Evolutionary conservation across 169 alveolate species (phyloP).

Genomic region (Amoebophrya sp.): DNA sequence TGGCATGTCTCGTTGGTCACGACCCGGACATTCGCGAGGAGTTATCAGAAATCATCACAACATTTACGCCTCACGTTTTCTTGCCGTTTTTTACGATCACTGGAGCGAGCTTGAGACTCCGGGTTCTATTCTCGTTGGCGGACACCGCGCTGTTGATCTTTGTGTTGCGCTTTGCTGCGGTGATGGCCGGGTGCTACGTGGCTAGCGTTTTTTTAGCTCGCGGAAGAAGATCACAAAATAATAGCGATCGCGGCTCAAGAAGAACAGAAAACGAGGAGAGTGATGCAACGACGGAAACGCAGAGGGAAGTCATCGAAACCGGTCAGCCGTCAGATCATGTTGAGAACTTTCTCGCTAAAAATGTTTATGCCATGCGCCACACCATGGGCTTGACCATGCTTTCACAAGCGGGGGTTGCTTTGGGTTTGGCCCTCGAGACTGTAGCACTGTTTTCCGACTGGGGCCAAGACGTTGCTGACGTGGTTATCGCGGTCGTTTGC

Average conservation of each 20-base stretch:
- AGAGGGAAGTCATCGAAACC: neutral
- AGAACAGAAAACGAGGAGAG: neutral
- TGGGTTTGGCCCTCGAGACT: neutral
- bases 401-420: neutral
- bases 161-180: neutral
- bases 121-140: neutral
- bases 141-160: neutral
- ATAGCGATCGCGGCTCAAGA: neutral
- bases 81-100: neutral
- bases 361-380: neutral
- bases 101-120: neutral
- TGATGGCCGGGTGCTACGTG: neutral
- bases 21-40: conserved; percentile 13
- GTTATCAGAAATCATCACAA: neutral
- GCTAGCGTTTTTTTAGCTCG: too few species aligned
- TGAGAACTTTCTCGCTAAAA: too few species aligned
- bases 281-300: neutral
- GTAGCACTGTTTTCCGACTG: neutral
- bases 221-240: too few species aligned
- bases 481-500: conserved; percentile 1
- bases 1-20: neutral
- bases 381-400: neutral
- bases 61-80: neutral
- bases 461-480: neutral
- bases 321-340: too few species aligned